Evolutionary conservation across 208 protist species (phyloP), one percentile per base, ranked within the genome.

Genomic region (Leishmania aethiopica): DNA sequence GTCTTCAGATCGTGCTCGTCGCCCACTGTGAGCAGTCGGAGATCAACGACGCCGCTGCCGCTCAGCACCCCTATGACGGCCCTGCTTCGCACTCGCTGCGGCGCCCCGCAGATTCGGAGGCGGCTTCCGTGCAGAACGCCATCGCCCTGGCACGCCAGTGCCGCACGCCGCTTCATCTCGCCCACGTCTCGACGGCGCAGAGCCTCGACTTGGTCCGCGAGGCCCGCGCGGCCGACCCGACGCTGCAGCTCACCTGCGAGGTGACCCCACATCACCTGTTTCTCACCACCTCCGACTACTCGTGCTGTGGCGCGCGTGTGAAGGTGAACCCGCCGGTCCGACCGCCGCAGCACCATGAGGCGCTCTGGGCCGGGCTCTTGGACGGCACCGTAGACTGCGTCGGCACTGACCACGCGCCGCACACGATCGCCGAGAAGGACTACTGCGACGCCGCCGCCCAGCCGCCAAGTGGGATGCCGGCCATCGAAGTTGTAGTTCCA

Each of bases 321-420:
- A 98, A 95, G 90, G 98, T 90, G 79, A 98, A 94, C 90, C 98
- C 90, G 74, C 91, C 90, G 60, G 83, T 99, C 35, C 96, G 95
- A 8, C 90, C 92, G 8, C 71, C 75, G 53, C 75, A 84, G 71
- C 91, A 99, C 89, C 80, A 87, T 75, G 92, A 98, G 77, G 88
- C 89, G 64, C 90, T 99, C 8, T 99, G 96, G 97, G 92, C 86
- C 2, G 96, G 93, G 35, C 72, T 99, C 32, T 80, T 96, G 7
- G 92, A 96, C 62, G 96, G 97, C 55, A 94, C 90, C 17, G 88
- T 99, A 25, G 98, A 99, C 84, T 97, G 95, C 91, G 90, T 99
- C 75, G 95, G 89, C 75, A 99, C 97, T 45, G 97, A 99, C 84
- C 98, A 99, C 88, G 98, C 98, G 6, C 98, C 98, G 62, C 98